Percentiles rank a stretch among this genome's conserved stretches.
Conservation (phyloP, 2,329 filamentous ascomycete genomes). For the Xylaria hypoxylon region DNA sequence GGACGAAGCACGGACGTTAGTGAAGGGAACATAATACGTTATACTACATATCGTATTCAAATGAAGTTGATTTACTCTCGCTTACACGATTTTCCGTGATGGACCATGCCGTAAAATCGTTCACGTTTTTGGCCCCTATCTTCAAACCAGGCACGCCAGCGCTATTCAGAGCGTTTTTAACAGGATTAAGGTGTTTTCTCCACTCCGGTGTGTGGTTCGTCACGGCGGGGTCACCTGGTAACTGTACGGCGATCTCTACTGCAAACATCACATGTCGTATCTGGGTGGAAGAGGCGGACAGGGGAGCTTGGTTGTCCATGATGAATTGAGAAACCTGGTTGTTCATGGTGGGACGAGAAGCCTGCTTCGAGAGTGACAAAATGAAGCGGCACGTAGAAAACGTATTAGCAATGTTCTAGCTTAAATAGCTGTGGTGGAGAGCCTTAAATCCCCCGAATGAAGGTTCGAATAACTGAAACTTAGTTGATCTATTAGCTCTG, state of each 20-base stretch:
- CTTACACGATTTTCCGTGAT: constrained; percentile 9
- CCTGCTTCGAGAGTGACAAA: no score
- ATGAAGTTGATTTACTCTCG: background rate
- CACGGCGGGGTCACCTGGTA: no score
- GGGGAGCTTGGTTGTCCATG: no score
- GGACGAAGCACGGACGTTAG: background rate
- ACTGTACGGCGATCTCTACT: background rate
- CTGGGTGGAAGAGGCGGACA: no score
- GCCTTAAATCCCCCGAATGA: no score
- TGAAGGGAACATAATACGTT: background rate
- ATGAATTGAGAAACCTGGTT: background rate
- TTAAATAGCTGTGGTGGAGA: no score
- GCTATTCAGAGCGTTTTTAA: background rate
- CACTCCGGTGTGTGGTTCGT: background rate
- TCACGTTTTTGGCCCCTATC: background rate
- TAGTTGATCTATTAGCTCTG: no score
- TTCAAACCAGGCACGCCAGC: background rate
- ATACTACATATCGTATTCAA: no score
- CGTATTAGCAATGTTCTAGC: no score
- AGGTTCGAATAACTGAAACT: no score
- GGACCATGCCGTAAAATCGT: constrained; percentile 15
- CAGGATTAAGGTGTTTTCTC: background rate
- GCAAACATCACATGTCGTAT: background rate
- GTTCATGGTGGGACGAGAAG: no score
- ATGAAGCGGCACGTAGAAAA: no score